Percentiles rank a stretch among this genome's conserved stretches.
phyloP scores from a whole-genome alignment of 2,329 filamentous ascomycete species.

The Verticillium tricorpus region DNA sequence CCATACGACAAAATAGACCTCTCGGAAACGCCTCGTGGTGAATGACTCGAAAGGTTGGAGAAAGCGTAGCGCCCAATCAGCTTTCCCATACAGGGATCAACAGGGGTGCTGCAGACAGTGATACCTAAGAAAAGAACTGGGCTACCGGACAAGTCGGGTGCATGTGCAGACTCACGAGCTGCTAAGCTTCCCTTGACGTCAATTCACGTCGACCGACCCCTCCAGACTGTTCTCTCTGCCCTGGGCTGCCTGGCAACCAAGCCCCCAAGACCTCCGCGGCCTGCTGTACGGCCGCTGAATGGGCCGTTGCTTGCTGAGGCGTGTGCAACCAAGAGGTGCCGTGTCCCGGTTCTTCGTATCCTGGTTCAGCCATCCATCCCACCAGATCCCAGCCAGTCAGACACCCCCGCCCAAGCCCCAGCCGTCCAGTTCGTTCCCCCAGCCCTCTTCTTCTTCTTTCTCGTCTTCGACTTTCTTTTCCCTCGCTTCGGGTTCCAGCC shows the following conservation, averaged over 20 bases:
- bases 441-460: not conserved
- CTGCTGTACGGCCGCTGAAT: not conserved
- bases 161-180: not conserved
- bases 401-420: not conserved
- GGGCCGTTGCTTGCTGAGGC: not conserved
- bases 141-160: not conserved
- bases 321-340: not conserved
- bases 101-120: not conserved
- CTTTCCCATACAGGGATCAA: not conserved
- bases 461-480: not conserved
- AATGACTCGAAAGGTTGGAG: not conserved
- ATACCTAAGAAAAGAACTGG: not conserved
- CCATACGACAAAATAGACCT: not conserved
- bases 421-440: not conserved
- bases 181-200: not conserved
- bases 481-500: not conserved
- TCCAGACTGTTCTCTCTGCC: not conserved
- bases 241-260: not conserved
- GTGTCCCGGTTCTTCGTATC: not conserved
- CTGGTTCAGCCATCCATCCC: not conserved
- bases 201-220: not conserved
- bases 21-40: not conserved
- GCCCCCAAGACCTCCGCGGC: not conserved
- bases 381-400: not conserved
- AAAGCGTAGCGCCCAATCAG: not conserved